Percentiles rank a stretch among this genome's conserved stretches.
Conservation (phyloP, 169 alveolate genomes). For the Plasmodium billcollinsi region DNA sequence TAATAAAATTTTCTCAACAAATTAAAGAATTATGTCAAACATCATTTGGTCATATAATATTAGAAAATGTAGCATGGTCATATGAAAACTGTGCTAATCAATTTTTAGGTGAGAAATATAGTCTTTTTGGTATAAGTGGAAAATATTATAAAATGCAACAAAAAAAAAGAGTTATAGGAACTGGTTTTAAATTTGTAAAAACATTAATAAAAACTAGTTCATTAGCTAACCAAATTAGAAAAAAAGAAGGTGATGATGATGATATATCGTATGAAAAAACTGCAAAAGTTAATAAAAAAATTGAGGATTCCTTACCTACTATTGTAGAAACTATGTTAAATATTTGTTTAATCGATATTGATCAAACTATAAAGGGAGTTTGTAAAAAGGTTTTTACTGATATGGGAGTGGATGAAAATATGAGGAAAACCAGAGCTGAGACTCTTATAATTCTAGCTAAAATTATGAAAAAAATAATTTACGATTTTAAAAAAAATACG, state of each 20-base stretch:
- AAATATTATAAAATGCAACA: slow-evolving; percentile 88
- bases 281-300: slow-evolving; percentile 82
- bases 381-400: slow-evolving; percentile 90
- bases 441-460: slow-evolving; percentile 89
- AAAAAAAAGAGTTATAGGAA: slow-evolving; percentile 85
- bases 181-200: slow-evolving; percentile 85
- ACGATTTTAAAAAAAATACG: slow-evolving; percentile 47
- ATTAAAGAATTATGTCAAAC: slow-evolving; percentile 88
- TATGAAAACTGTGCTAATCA: slow-evolving; percentile 92
- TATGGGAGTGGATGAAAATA: slow-evolving; percentile 89
- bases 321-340: slow-evolving; percentile 91
- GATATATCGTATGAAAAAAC: slow-evolving; percentile 77
- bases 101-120: slow-evolving; percentile 89
- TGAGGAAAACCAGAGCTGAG: slow-evolving; percentile 91
- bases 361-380: slow-evolving; percentile 89
- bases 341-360: slow-evolving; percentile 91
- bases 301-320: slow-evolving; percentile 89
- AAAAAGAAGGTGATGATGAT: slow-evolving; percentile 78
- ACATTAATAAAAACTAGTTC: slow-evolving; percentile 88
- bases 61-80: slow-evolving; percentile 93
- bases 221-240: slow-evolving; percentile 81
- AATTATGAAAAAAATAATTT: slow-evolving; percentile 84
- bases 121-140: slow-evolving; percentile 90
- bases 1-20: slow-evolving; percentile 78
- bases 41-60: slow-evolving; percentile 90